Evolutionary conservation across 78 protist genomes (phyloP), one percentile per base, ranked within the genome.

Genomic region (Dictyostelium intermedium): DNA sequence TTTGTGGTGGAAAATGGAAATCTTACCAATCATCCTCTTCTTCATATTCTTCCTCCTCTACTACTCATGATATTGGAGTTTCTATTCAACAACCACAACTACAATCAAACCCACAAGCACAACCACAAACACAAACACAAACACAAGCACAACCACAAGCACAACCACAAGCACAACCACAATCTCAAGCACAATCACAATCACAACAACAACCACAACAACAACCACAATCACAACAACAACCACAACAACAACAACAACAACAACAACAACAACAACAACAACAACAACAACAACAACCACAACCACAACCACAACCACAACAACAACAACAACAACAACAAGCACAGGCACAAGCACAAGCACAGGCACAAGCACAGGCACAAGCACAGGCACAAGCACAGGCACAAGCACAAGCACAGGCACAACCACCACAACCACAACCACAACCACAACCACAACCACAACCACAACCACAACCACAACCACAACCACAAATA

Each of bases 1-100:
- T 89, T 16, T 89, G 94, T 89, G 85, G 94, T 80, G 94, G 94
- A 45, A 89, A 80, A 89, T 89, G 94, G 94, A 89, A 70, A 47
- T 63, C 82, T 34, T 80, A 43, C n/a, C 37, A 47, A 47, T 14
- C 41, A 30, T 47, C 39, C 56, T 47, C 35, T 20, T 80, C 84
- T 50, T 50, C 84, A 18, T 78, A 35, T 47, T 80, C 43, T 72
- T 47, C 76, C 43, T 43, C 43, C 39, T 43, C 91, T 14, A 66
- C 3, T 37, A 10, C 81, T 20, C 37, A 27, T 18, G 81, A 56
- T 30, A 14, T 25, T 70, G 77, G 77, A 3, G 37, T 4, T 30
- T 14, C 77, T 5, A 56, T 56, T 20, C 66, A 56, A 74, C 41
- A 30, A 30, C 50, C 50, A 10, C 81, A 11, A 20, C 41, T n/a